Evolutionary conservation across 345 rosid genomes (phyloP), one percentile per base, ranked within the genome.

Genomic region (Garcia nutans): DNA sequence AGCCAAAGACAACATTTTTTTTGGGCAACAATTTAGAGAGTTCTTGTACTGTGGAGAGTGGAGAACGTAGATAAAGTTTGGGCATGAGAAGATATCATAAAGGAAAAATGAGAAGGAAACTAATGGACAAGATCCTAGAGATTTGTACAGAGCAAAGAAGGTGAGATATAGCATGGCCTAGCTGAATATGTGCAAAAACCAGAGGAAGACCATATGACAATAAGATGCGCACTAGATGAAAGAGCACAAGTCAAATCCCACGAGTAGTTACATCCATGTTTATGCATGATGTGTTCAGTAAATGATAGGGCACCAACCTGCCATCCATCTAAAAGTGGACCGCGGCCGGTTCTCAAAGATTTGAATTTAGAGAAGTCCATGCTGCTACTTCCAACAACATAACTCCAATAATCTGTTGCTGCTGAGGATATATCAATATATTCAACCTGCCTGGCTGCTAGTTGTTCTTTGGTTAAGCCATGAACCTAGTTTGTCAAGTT

Each of bases 261-360:
- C 1, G 3, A 54, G 58, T 54, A 5, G 58, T 17, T 54, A 2
- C n/a, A 54, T 54, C 7, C 20, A 54, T 54, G 20, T 54, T 54
- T 54, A 54, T 15, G 58, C 58, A 54, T 17, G 16, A 54, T 54
- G 19, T 15, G 70, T 45, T 16, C 22, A 55, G 16, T 57, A 55
- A 28, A 11, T 10, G 41, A 12, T 10, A 52, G 42, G 45, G 22
- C 22, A 76, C 86, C 60, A 47, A 90, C 94, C 94, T 90, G 90
- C 94, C 94, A 90, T 71, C 89, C 89, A 37, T 85, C 82, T 69
- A 77, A 71, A 62, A 90, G 91, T 6, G 91, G 92, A 74, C 94
- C 94, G 22, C 90, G 91, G n/a, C 82, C 86, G 10, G 89, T 84
- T 76, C 82, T 88, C 26, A 28, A 68, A 45, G 92, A 90, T 77